Base-by-base conservation (phyloP, 73 alveolate genomes). In the Paramecium sexaurelia region DNA sequence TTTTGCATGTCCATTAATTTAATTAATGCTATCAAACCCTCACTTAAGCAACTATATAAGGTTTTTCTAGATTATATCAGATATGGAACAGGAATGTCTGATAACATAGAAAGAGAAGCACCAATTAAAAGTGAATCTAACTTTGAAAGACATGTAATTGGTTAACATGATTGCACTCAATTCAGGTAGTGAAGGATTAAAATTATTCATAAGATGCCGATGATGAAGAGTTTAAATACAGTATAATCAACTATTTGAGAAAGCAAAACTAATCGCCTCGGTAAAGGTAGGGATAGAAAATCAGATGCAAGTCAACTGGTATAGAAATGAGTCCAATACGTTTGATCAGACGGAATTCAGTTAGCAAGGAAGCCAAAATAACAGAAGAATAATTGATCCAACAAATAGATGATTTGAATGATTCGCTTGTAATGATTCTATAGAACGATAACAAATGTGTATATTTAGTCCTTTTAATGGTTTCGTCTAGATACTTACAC, bases 1-100 rank as follows among this genome's bases (percentile, higher is more conserved):
- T 94, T 93, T 92, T 96, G 95, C 93, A 93, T 93, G 93, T 96
- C 99, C 97, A 96, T 96, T 94, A 61, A 61, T 61, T 29, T 29
- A 29, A 61, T 61, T 26, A 61, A 61, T 61, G 43, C 83, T 51
- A 51, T 51, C 67, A 51, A 51, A 51, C 67, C 67, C 67, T 32
- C 43, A 61, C 83, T 61, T 61, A 32, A 61, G 83, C 83, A 73
- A 73, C 43, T 73, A 73, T 73, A 73, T 73, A 9, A 27, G 87
- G 43, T 73, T 73, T 39, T 73, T 73, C 57, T 22, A 73, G 55
- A 73, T 73, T 9, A 32, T 73, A 10, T 36, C 66, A 36, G 87
- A 73, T 10, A 36, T 73, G 57, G 87, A 73, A 36, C 56, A 73
- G 24, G 87, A 73, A 22, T 73, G 57, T 33, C 37, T 36, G 61